Base-by-base conservation (phyloP, 1,284 basidiomycete genomes). In the Apiotrichum brassicae region DNA sequence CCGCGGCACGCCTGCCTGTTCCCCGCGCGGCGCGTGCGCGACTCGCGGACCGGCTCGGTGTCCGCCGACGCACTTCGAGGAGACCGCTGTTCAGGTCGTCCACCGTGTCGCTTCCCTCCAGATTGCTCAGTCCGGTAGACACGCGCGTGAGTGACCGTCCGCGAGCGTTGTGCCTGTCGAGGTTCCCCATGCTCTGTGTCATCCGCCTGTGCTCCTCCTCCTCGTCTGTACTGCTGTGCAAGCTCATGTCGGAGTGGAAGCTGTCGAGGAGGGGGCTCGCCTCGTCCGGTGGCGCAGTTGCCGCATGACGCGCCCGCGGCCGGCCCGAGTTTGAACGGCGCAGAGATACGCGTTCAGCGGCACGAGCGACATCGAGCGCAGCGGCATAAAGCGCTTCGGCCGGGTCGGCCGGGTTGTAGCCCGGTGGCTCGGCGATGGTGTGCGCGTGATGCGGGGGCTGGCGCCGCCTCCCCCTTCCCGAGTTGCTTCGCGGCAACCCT, bases 291-390 rank as follows among this genome's bases (percentile, higher is more conserved):
- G 49, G 46, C 18, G 25, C 34, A 1, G 52, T 53, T 6, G 40
- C 40, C 7, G 39, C 44, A 19, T 53, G 50, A 8, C 52, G 40
- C 8, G 52, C 14, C 7, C 52, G 40, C 5, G 43, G 49, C 4
- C 53, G 56, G 8, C 44, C 41, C 6, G 52, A 52, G 33, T 43
- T 33, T 23, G 49, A 49, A 6, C 56, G 49, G 22, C 57, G 53
- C n/a, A n/a, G n/a, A 9, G 56, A 59, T 14, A 70, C 67, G n/a
- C 66, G 57, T 49, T 73, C 70, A 0, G 72, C 73, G 1, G 71
- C 72, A 23, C 69, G 56, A 3, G 72, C 72, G 12, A 74, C 73
- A 43, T 73, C 71, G 13, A 66, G 58, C 7, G 66, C 70, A 14
- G 70, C 71, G 38, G 65, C 69, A 41, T 69, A 72, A 38, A 70